These are phyloP conservation scores for Heimioporus sp. DNA, from an alignment of 768 basidiomycete species.

Conservation along the genomic window DNA sequence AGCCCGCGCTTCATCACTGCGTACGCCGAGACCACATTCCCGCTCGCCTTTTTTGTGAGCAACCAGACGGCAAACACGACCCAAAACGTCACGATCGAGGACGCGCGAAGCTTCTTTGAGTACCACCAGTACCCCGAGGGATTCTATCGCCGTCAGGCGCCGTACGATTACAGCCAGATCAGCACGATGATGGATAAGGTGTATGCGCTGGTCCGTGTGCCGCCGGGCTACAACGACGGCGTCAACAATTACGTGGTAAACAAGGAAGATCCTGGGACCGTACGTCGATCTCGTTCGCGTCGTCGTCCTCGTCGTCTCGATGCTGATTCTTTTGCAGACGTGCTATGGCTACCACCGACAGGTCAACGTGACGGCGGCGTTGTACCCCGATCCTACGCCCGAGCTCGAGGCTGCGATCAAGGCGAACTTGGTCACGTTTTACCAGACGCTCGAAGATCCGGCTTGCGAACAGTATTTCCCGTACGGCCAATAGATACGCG, in stretches of 20 bases:
- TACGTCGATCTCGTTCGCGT: background rate
- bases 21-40: constrained; percentile 21
- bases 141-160: constrained; percentile 17
- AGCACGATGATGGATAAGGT: background rate
- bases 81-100: constrained; percentile 3
- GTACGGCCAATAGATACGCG: constrained; percentile 4
- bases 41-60: constrained; percentile 24
- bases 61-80: constrained; percentile 21
- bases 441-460: constrained; percentile 7
- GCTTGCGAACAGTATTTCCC: constrained; percentile 17
- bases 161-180: constrained; percentile 9
- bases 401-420: constrained; percentile 22
- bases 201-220: constrained; percentile 1
- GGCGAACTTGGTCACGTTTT: constrained; percentile 17
- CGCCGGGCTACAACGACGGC: constrained; percentile 19
- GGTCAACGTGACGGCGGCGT: constrained; percentile 14
- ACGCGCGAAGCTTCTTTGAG: constrained; percentile 21
- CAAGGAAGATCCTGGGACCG: constrained; percentile 8
- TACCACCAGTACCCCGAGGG: constrained; percentile 16
- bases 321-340: background rate
- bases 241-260: constrained; percentile 14
- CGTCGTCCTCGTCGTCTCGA: too few relatives aligned
- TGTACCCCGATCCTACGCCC: constrained; percentile 22
- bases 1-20: constrained; percentile 20
- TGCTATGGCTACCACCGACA: constrained; percentile 22